Evolutionary conservation across 75 land plant genomes (phyloP).

Genomic region (Pinus albicaulis): DNA sequence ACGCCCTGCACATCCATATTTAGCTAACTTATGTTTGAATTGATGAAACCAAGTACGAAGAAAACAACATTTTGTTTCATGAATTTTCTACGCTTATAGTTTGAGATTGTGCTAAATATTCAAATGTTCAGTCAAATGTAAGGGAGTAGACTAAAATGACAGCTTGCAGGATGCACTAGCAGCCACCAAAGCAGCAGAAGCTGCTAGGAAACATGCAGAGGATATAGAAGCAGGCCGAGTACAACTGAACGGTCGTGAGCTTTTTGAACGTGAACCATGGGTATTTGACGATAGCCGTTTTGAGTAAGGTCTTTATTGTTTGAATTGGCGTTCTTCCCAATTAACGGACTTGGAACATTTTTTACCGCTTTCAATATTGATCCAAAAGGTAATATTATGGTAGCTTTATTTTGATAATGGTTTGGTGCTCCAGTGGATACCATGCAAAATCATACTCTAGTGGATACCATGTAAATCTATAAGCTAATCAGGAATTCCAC

Average conservation of each 20-base stretch:
- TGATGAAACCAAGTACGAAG: too few relatives aligned
- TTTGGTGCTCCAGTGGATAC: neutral
- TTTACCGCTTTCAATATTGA: neutral
- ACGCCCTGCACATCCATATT: too few relatives aligned
- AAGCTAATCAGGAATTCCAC: neutral
- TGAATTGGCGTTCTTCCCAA: too few relatives aligned
- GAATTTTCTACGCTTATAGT: neutral
- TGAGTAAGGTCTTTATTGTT: neutral
- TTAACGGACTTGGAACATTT: neutral
- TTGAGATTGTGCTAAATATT: neutral
- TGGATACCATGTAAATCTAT: neutral
- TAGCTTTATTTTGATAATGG: neutral
- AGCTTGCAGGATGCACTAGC: slow-evolving; percentile 67
- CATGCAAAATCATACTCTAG: neutral
- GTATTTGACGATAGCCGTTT: slow-evolving; percentile 71
- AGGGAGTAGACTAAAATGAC: neutral
- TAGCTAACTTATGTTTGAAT: too few relatives aligned
- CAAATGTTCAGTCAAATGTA: neutral
- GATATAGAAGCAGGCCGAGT: slow-evolving; percentile 73
- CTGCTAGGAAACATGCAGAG: slow-evolving; percentile 71
- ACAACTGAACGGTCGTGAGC: slow-evolving; percentile 86
- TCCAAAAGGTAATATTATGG: neutral
- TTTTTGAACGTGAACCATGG: slow-evolving; percentile 88
- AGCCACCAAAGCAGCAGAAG: slow-evolving; percentile 61
- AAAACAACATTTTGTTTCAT: neutral